These are phyloP conservation scores for Skeletonema marinoi DNA, from an alignment of 108 stramenopile species.

Conservation along the genomic window DNA sequence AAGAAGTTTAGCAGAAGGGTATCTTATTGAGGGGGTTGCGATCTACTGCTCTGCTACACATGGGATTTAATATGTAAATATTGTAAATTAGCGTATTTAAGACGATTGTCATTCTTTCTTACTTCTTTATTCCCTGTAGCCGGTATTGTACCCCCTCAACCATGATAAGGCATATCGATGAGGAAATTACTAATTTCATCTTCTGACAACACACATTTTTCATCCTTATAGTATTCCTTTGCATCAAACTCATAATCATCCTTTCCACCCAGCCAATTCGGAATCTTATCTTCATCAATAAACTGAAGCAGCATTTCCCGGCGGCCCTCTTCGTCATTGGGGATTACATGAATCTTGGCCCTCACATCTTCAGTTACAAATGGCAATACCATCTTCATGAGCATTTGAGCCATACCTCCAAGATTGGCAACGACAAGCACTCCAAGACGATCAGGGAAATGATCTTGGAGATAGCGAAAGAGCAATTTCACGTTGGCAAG, in stretches of 20 bases:
- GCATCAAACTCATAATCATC: constrained; percentile 62
- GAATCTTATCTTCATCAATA: constrained; percentile 61
- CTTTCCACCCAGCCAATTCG: constrained; percentile 63
- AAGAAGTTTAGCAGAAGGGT: constrained; percentile 11
- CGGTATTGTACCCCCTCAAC: background rate
- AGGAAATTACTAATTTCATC: constrained; percentile 49
- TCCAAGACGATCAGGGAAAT: constrained; percentile 76
- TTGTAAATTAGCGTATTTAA: too few species aligned
- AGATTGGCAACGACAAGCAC: constrained; percentile 63
- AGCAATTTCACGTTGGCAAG: constrained; percentile 50
- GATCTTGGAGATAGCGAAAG: constrained; percentile 75
- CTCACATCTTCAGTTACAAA: constrained; percentile 73
- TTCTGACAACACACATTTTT: constrained; percentile 46
- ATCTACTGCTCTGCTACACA: too few species aligned
- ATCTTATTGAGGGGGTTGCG: background rate
- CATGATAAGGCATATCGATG: constrained; percentile 70
- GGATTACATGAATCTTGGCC: constrained; percentile 71
- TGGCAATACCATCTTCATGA: constrained; percentile 63
- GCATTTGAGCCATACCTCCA: constrained; percentile 53
- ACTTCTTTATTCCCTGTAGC: background rate
- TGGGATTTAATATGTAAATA: too few species aligned
- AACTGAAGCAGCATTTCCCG: constrained; percentile 54
- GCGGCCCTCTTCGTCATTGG: constrained; percentile 39
- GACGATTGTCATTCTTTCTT: too few species aligned
- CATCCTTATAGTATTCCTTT: constrained; percentile 51